A percentile compares a stretch with the other conserved stretches of the same genome.
Conservation (phyloP, 345 rosid genomes). For the Angophora floribunda region DNA sequence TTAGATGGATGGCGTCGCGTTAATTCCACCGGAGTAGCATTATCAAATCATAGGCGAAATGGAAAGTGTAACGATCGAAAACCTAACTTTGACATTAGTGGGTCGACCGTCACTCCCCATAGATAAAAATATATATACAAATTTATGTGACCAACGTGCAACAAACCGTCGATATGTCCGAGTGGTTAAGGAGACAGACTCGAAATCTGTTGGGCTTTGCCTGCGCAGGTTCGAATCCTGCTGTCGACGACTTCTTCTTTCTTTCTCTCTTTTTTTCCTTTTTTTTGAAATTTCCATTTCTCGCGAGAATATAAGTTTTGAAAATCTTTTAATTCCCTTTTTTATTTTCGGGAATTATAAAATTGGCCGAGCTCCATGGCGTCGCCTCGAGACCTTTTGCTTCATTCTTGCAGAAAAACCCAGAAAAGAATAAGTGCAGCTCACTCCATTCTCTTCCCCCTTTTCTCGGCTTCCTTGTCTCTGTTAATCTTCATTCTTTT, state of each 20-base stretch:
- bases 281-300: background rate
- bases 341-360: background rate
- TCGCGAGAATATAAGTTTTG: background rate
- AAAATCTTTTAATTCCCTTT: background rate
- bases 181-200: conserved; percentile 99
- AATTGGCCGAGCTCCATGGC: background rate
- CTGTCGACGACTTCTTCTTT: conserved; percentile 51
- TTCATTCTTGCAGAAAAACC: background rate
- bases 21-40: background rate
- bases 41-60: rapidly evolving
- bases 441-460: conserved; percentile 11
- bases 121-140: rapidly evolving
- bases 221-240: conserved; percentile 99
- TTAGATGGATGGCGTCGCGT: background rate
- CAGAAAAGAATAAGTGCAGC: conserved; percentile 11
- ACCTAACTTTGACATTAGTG: no score
- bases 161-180: conserved; percentile 54
- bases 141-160: no score
- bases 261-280: rapidly evolving
- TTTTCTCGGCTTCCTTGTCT: background rate
- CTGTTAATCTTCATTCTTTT: background rate
- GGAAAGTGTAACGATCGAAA: background rate
- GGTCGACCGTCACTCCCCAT: no score
- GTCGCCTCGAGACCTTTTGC: background rate
- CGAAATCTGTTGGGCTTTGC: conserved; percentile 99